Percentiles rank a stretch among this genome's conserved stretches.
Evolutionary conservation across 1,284 basidiomycete genomes (phyloP).

Genomic region (Ceratobasidium sp.): DNA sequence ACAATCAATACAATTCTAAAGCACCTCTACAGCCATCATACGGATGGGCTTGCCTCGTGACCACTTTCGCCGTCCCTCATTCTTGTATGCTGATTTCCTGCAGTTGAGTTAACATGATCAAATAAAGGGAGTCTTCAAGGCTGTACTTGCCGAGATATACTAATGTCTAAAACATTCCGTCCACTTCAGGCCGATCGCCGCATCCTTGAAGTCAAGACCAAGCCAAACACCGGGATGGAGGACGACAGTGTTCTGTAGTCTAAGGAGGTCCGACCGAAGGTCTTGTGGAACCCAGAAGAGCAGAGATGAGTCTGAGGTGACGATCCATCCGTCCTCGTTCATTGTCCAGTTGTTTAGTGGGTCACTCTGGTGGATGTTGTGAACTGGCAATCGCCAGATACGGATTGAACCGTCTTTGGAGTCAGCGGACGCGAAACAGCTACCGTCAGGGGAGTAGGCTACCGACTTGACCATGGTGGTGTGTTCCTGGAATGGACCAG

Average conservation of each 20-base stretch:
- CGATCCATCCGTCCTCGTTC: constrained; percentile 5
- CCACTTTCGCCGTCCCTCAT: too few relatives aligned
- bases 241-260: not conserved
- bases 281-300: constrained; percentile 8
- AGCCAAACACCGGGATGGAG: not conserved
- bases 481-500: constrained; percentile 5
- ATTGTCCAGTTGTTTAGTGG: not conserved
- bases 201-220: not conserved
- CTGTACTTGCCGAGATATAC: too few relatives aligned
- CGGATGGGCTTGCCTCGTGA: too few relatives aligned
- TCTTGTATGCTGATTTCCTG: too few relatives aligned
- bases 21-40: too few relatives aligned
- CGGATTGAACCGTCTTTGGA: not conserved
- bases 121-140: too few relatives aligned
- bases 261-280: not conserved
- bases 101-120: too few relatives aligned
- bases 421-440: not conserved
- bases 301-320: not conserved
- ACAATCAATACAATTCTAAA: too few relatives aligned
- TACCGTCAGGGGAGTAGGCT: constrained; percentile 1
- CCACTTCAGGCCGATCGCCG: not conserved
- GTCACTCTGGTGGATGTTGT: not conserved
- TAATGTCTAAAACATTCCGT: not conserved
- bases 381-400: not conserved
- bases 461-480: not conserved